phyloP scores from a whole-genome alignment of 208 protist species.

The Crithidia fasciculata region DNA sequence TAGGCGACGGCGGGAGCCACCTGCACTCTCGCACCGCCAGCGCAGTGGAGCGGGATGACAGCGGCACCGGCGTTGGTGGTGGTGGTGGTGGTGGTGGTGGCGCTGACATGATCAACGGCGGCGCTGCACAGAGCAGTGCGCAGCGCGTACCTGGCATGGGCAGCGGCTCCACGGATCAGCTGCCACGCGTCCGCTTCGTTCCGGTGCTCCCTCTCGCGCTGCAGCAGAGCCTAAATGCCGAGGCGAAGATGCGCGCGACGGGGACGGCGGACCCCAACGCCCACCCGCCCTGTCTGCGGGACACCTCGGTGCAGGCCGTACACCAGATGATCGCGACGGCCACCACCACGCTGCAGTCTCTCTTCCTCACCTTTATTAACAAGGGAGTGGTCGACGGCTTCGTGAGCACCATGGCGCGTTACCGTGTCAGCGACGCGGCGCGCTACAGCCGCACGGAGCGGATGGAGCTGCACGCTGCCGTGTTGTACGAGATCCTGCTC shows the following conservation, averaged over 20 bases:
- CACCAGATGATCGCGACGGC: constrained; percentile 59
- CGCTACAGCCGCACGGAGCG: constrained; percentile 45
- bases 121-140: background rate
- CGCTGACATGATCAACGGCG: background rate
- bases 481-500: constrained; percentile 81
- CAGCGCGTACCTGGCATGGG: background rate
- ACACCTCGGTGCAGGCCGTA: constrained; percentile 74
- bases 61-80: background rate
- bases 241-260: constrained; percentile 2
- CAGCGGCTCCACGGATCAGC: constrained; percentile 9
- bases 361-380: constrained; percentile 81
- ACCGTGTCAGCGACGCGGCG: constrained; percentile 51
- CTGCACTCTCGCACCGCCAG: constrained; percentile 17
- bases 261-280: background rate
- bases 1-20: constrained; percentile 3
- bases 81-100: too few species aligned
- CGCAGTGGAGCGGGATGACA: background rate
- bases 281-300: constrained; percentile 42
- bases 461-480: constrained; percentile 80
- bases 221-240: constrained; percentile 7
- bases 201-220: constrained; percentile 33
- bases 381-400: constrained; percentile 65
- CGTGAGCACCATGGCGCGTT: constrained; percentile 58
- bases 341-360: constrained; percentile 47
- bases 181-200: constrained; percentile 46